Evolutionary conservation across 75 land plant genomes (phyloP).

Genomic region (Selaginella moellendorffii): DNA sequence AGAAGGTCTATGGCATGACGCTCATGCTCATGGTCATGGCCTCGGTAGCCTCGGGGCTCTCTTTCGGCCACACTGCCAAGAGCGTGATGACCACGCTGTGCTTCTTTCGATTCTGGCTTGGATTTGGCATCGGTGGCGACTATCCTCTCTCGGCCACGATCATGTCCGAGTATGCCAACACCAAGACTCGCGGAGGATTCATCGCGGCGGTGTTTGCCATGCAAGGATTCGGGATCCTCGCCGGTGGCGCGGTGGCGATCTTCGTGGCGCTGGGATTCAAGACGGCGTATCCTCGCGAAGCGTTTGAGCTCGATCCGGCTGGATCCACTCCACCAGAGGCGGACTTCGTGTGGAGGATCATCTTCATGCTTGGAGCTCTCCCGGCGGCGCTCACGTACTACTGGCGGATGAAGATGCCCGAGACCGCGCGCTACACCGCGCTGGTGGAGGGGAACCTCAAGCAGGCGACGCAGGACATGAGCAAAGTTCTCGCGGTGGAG

Average conservation of each 20-base stretch:
- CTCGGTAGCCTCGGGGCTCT: not conserved
- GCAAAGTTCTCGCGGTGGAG: not conserved
- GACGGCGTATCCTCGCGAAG: not conserved
- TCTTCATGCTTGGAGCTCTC: not conserved
- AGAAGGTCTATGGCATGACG: too few relatives aligned
- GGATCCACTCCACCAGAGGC: not conserved
- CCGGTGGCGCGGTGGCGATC: too few relatives aligned
- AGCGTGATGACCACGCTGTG: not conserved
- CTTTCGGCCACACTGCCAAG: not conserved
- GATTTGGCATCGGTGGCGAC: too few relatives aligned
- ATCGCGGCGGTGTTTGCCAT: too few relatives aligned
- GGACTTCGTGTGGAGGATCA: too few relatives aligned
- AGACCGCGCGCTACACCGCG: not conserved
- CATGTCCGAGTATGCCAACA: too few relatives aligned
- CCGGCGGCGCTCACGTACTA: not conserved
- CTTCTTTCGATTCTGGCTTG: too few relatives aligned
- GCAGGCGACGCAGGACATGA: not conserved
- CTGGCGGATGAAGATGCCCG: too few relatives aligned
- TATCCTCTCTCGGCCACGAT: too few relatives aligned
- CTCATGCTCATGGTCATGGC: not conserved
- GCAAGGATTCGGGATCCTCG: too few relatives aligned
- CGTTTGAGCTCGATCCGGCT: not conserved
- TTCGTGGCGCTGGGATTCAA: not conserved
- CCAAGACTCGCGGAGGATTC: too few relatives aligned
- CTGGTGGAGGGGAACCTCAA: not conserved